Evolutionary conservation across 192 early-diverging fungal genomes (phyloP), one percentile per base, ranked within the genome.

Genomic region (Rhizophagus sp.): DNA sequence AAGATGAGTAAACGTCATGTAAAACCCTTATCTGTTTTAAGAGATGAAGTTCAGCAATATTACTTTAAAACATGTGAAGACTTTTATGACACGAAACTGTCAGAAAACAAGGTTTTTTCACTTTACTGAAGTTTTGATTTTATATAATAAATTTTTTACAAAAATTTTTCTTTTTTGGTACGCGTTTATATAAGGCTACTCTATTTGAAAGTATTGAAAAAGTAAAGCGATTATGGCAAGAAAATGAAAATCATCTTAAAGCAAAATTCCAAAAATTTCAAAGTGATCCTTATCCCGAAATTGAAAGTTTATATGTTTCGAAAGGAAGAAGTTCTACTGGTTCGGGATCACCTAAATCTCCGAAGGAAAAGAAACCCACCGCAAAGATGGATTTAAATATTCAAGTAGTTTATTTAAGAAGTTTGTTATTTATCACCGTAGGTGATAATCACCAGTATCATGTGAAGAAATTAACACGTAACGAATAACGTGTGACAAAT

Each of bases 311-410:
- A 33, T 17, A 66, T 30, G 15, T 27, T 15, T 15, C 64, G 12
- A 66, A 66, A 33, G 64, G 24, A 30, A 33, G 4, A 30, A 12
- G 12, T 30, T 30, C 64, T 66, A 27, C 4, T 17, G 30, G 25
- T 5, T 30, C 64, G 33, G 15, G 25, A 5, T 27, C 64, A 27
- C 12, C 64, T 15, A 66, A 66, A 66, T 25, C 64, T 66, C 24
- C 24, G 4, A 66, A 66, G 4, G 30, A 66, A 66, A 33, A 25
- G 22, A 33, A 25, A 66, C 30, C 27, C 2, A 12, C 27, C 6
- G 24, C 30, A 12, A 66, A 66, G 25, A 66, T 66, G 5, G 64
- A 66, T 66, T 17, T 66, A 33, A 66, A 66, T 66, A 66, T 66
- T 30, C 64, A 66, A 33, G 64, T 66, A 66, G 11, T 66, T 30